A percentile compares a stretch with the other conserved stretches of the same genome.
Conservation (phyloP, 805 yeast species). For the Myxozyma melibiosi region DNA sequence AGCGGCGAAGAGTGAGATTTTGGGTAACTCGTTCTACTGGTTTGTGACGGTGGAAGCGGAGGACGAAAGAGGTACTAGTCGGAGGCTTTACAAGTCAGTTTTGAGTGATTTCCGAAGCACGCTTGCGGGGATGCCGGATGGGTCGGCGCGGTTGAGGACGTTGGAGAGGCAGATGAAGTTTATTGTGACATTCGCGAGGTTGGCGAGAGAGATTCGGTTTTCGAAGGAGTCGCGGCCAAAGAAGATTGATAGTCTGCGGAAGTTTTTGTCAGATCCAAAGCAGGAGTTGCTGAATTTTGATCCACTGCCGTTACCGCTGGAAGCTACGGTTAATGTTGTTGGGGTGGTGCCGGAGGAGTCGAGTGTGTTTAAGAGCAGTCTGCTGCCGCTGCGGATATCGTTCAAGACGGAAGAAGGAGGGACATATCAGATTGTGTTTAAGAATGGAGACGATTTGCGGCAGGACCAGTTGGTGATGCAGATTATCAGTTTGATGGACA, state of each 20-base stretch:
- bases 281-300: slow-evolving; percentile 48
- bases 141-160: slow-evolving; percentile 39
- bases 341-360: slow-evolving; percentile 81
- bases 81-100: slow-evolving; percentile 50
- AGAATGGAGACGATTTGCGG: slow-evolving; percentile 91
- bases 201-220: slow-evolving; percentile 65
- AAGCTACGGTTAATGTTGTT: slow-evolving; percentile 71
- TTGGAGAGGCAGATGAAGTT: slow-evolving; percentile 67
- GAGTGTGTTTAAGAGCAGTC: slow-evolving; percentile 85
- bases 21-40: slow-evolving; percentile 91
- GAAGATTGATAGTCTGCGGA: slow-evolving; percentile 69
- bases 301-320: slow-evolving; percentile 75
- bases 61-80: slow-evolving; percentile 55
- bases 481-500: slow-evolving; percentile 88
- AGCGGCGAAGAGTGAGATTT: slow-evolving; percentile 61
- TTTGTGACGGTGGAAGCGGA: slow-evolving; percentile 84
- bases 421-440: slow-evolving; percentile 82
- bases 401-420: slow-evolving; percentile 59
- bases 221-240: slow-evolving; percentile 75
- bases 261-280: slow-evolving; percentile 54
- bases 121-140: slow-evolving; percentile 40
- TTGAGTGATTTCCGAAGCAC: slow-evolving; percentile 50
- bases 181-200: slow-evolving; percentile 61
- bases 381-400: slow-evolving; percentile 83
- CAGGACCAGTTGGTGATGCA: slow-evolving; percentile 98